Percentiles rank a stretch among this genome's conserved stretches.
Conservation (phyloP, 371 early-diverging fungal genomes). For the Mortierella sp. region DNA sequence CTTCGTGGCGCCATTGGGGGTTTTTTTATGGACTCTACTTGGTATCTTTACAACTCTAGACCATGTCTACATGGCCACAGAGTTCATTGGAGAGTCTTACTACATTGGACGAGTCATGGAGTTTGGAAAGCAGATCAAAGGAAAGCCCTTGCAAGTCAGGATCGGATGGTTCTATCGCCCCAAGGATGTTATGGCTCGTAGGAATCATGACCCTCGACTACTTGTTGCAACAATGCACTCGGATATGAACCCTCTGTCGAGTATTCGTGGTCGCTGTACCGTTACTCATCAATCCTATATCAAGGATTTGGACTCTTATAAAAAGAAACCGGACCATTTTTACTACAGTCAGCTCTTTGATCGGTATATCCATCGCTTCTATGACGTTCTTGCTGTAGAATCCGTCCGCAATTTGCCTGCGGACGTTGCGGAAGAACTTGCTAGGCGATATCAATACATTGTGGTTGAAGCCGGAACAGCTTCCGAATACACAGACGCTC, state of each 20-base stretch:
- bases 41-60: constrained; percentile 60
- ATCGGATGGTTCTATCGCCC: constrained; percentile 90
- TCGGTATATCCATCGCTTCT: constrained; percentile 87
- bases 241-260: constrained; percentile 84
- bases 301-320: constrained; percentile 69
- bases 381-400: constrained; percentile 86
- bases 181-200: constrained; percentile 79
- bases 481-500: constrained; percentile 76
- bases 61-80: constrained; percentile 83
- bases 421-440: constrained; percentile 75
- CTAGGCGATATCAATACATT: constrained; percentile 80
- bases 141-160: constrained; percentile 68
- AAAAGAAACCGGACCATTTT: constrained; percentile 75
- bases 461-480: constrained; percentile 87
- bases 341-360: constrained; percentile 90
- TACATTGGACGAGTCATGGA: constrained; percentile 89
- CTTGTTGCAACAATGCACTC: constrained; percentile 92
- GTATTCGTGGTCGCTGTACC: constrained; percentile 84
- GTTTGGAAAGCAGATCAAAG: constrained; percentile 69
- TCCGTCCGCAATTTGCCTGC: constrained; percentile 84
- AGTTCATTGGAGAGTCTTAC: constrained; percentile 81
- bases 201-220: constrained; percentile 77
- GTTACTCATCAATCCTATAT: constrained; percentile 81
- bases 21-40: not conserved
- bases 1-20: not conserved